Evolutionary conservation across 441 rosid species (phyloP).

Genomic region (Populus hybrid): DNA sequence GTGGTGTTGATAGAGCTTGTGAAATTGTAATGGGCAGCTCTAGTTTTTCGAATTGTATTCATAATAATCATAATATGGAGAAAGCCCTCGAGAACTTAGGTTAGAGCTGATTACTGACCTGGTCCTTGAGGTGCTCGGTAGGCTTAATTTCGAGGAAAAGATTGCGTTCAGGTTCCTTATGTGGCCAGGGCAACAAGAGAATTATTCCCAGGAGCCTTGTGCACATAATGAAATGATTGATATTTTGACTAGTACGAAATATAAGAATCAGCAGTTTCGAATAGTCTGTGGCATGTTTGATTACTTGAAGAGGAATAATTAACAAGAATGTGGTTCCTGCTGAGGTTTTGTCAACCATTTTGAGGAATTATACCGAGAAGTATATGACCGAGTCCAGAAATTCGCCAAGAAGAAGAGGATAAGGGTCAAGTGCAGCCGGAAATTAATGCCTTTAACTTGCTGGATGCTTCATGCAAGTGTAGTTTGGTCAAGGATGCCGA

Average conservation of each 20-base stretch:
- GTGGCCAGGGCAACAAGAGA: slow-evolving; percentile 63
- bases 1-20: no score
- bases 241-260: slow-evolving; percentile 70
- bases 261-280: slow-evolving; percentile 72
- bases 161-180: slow-evolving; percentile 71
- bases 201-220: slow-evolving; percentile 57
- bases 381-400: slow-evolving; percentile 71
- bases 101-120: slow-evolving; percentile 9
- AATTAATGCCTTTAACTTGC: slow-evolving; percentile 80
- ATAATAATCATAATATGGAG: no score
- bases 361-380: slow-evolving; percentile 76
- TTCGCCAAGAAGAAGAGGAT: slow-evolving; percentile 83
- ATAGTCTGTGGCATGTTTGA: slow-evolving; percentile 76
- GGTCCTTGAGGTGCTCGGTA: slow-evolving; percentile 56
- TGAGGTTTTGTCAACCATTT: slow-evolving; percentile 49
- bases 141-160: slow-evolving; percentile 74
- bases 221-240: slow-evolving; percentile 74
- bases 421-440: slow-evolving; percentile 84
- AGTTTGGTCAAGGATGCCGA: slow-evolving; percentile 71
- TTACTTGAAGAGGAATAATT: slow-evolving; percentile 61
- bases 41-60: no score
- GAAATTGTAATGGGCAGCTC: no score
- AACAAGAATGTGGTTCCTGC: slow-evolving; percentile 48
- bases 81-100: no score
- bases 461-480: slow-evolving; percentile 88